Base-by-base conservation (phyloP, 306 rosid genomes). In the Trifolium fragiferum region DNA sequence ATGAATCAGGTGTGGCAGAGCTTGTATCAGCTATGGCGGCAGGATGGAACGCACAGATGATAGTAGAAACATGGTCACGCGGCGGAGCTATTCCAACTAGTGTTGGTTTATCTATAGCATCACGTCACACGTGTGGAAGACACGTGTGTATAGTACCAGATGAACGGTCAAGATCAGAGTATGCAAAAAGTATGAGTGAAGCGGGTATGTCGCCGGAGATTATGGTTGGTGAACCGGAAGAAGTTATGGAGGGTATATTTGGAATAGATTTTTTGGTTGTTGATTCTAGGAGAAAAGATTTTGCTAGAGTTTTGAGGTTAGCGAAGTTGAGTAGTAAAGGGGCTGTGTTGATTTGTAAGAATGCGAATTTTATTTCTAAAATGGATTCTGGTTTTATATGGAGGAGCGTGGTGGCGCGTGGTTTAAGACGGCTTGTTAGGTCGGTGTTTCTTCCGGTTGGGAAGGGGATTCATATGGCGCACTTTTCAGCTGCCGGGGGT, bases 401-500 rank as follows among this genome's bases (percentile, higher is more conserved):
- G 98, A 65, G 84, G 41, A 79, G 86, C 66, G 86, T 88, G 1
- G 12, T 87, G 13, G 90, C 82, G 1, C 79, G 79, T 2, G 89
- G 88, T 8, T 79, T 89, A 0, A 76, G 89, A 14, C 83, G 92
- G 1, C 64, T 94, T 55, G 92, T 94, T 6, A 84, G 92, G 4
- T 83, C 97, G 10, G 97, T 86, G 70, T 90, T 88, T 82, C 87
- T 94, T 77, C 99, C 99, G 2, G 99, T 94, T 12, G 99, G 99
- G 30, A 84, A 82, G 57, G 97, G 99, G 1, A 72, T 94, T 50
- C 92, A 94, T 68, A 92, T 92, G 68, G 97, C 95, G 2, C 90
- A 94, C 25, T 84, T 94, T 8, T 86, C 94, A 0, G 81, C 86
- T 61, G 18, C 68, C 1, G 90, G 82, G 9, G 79, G 80, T 20